Percentiles rank a stretch among this genome's conserved stretches.
These are phyloP conservation scores for Mortierella sp. DNA, from an alignment of 371 early-diverging fungal genomes.

Conservation along the genomic window DNA sequence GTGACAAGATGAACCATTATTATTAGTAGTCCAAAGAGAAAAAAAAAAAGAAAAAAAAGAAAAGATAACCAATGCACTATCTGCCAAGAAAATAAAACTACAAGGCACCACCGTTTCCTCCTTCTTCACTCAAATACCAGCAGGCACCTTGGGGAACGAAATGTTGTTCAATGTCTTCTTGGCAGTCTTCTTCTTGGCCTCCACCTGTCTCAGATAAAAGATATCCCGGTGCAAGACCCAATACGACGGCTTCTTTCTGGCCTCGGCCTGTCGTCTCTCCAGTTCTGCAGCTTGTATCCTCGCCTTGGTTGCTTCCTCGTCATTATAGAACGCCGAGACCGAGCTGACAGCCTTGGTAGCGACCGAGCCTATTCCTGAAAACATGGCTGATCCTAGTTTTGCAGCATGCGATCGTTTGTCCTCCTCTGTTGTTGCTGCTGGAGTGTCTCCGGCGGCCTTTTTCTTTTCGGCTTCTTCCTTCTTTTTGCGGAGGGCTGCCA, in stretches of 20 bases:
- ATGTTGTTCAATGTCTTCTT: conserved; percentile 63
- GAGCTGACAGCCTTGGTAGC: conserved; percentile 43
- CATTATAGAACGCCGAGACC: conserved; percentile 51
- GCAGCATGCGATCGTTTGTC: conserved; percentile 42
- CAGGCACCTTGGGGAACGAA: conserved; percentile 70
- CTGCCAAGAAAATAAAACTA: neutral
- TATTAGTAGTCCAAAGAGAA: neutral
- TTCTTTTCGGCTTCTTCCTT: conserved; percentile 49
- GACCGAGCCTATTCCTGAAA: conserved; percentile 48
- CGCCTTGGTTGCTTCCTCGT: conserved; percentile 48
- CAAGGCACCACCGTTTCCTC: neutral
- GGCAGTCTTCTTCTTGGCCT: conserved; percentile 60
- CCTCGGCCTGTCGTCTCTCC: conserved; percentile 37
- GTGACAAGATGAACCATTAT: neutral
- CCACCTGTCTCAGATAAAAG: conserved; percentile 69
- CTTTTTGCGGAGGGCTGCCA: conserved; percentile 50
- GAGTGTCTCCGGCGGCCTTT: conserved; percentile 17
- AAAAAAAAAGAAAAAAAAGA: neutral
- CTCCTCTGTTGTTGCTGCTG: conserved; percentile 14
- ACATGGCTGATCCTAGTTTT: conserved; percentile 49
- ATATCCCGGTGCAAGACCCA: conserved; percentile 71
- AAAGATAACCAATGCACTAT: neutral
- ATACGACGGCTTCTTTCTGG: conserved; percentile 42
- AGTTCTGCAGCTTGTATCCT: conserved; percentile 42
- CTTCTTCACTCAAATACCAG: conserved; percentile 13